Percentiles rank a stretch among this genome's conserved stretches.
Conservation (phyloP, 257 asterid species). For the Salvia hispanica region DNA sequence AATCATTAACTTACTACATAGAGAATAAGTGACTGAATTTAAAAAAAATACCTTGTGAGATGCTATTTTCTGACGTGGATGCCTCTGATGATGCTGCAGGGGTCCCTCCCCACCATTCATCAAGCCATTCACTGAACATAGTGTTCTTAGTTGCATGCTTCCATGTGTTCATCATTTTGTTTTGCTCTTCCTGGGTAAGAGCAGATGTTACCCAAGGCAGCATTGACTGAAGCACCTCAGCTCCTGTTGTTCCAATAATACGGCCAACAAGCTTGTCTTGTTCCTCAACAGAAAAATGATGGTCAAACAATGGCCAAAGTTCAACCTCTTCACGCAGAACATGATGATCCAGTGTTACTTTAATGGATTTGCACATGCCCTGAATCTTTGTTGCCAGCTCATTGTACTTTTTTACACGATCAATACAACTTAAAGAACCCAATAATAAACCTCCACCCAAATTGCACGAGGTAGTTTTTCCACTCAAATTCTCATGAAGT, state of each 20-base stretch:
- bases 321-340: conserved; percentile 94
- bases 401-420: conserved; percentile 56
- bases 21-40: conserved; percentile 12
- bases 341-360: conserved; percentile 96
- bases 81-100: conserved; percentile 46
- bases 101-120: conserved; percentile 97
- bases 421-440: conserved; percentile 39
- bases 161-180: conserved; percentile 94
- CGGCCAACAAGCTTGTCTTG: conserved; percentile 94
- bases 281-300: conserved; percentile 85
- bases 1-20: conserved; percentile 6
- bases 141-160: conserved; percentile 96
- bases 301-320: conserved; percentile 96
- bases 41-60: conserved; percentile 55
- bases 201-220: conserved; percentile 98
- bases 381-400: conserved; percentile 91
- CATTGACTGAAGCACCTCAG: conserved; percentile 97
- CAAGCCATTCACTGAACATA: conserved; percentile 96
- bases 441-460: conserved; percentile 29
- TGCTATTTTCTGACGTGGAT: conserved; percentile 52
- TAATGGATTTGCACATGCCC: conserved; percentile 95
- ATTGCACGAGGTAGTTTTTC: conserved; percentile 42
- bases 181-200: conserved; percentile 96
- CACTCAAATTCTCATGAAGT: conserved; percentile 61
- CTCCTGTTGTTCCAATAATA: conserved; percentile 97